phyloP scores from a whole-genome alignment of 2,329 filamentous ascomycete species.

The Xylariales sp. region DNA sequence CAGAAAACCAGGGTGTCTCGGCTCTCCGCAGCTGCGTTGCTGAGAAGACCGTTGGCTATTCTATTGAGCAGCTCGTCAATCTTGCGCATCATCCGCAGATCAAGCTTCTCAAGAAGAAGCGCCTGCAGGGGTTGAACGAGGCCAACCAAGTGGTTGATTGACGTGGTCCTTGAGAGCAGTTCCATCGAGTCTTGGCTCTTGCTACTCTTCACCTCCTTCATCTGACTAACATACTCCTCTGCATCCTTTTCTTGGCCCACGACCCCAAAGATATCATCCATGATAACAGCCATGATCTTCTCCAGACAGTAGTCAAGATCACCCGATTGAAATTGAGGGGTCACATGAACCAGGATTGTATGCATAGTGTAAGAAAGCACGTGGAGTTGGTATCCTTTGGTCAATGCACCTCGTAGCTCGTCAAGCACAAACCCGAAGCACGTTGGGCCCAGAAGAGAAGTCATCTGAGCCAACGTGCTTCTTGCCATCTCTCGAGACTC shows the following conservation, averaged over 20 bases:
- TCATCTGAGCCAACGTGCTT: conserved; percentile 81
- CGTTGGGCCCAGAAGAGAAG: conserved; percentile 70
- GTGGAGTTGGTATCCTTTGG: conserved; percentile 86
- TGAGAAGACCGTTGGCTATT: conserved; percentile 75
- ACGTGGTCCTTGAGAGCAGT: conserved; percentile 77
- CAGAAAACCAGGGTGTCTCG: conserved; percentile 88
- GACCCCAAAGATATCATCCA: conserved; percentile 95
- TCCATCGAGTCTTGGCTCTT: conserved; percentile 99
- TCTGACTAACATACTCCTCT: conserved; percentile 88
- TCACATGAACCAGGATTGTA: conserved; percentile 74
- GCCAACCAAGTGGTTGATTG: conserved; percentile 66
- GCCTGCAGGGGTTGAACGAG: conserved; percentile 75
- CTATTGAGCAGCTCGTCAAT: conserved; percentile 84
- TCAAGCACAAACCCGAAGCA: conserved; percentile 93
- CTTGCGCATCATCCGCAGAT: conserved; percentile 78
- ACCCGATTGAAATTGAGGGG: conserved; percentile 70
- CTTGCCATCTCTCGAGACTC: conserved; percentile 88
- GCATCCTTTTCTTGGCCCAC: conserved; percentile 95
- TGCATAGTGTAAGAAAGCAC: conserved; percentile 94
- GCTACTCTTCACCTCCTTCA: conserved; percentile 96
- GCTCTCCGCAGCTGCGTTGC: conserved; percentile 73
- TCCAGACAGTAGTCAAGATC: conserved; percentile 84
- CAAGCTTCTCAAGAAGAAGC: conserved; percentile 78
- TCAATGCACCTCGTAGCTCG: conserved; percentile 77
- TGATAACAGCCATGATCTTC: conserved; percentile 75